Base-by-base conservation (phyloP, 2,329 filamentous ascomycete species). In the Emergomyces orientalis region DNA sequence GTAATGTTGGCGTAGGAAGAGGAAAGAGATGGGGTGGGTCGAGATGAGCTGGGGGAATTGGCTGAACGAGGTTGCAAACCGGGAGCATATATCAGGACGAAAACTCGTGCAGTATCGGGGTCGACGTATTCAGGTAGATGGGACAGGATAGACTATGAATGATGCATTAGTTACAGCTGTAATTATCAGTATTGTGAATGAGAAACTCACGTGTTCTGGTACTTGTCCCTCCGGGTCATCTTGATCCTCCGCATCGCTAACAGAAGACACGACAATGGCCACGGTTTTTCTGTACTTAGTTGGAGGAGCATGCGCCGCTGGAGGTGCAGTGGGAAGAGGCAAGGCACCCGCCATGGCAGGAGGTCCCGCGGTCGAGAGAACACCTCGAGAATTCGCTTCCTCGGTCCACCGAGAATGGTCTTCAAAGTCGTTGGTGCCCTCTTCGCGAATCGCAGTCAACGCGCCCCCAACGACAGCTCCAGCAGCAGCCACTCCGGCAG, bases 351-450 rank as follows among this genome's bases (percentile, higher is more conserved):
- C 70, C 70, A 73, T 70, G n/a, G 67, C 62, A 3, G 71, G 68
- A n/a, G 47, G 32, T 14, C 32, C 60, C 27, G 49, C 49, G n/a
- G 47, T 56, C 62, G 59, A 70, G 65, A 65, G 70, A 63, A 70
- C 71, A 62, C 76, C 77, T 68, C 88, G 85, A 58, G 88, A 83
- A 69, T 90, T 88, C 27, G 88, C 90, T 77, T 97, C 92, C 74
- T 97, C 91, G 17, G 88, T 91, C 93, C 93, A 97, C 60, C 90
- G 86, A 73, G 90, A 89, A 76, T 94, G 90, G 74, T 97, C 93
- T 66, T 86, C 87, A 73, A 88, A 94, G 60, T 88, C 88, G 65
- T 85, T 84, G 72, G 86, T 87, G 71, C 92, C 89, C 72, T 95
- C 91, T 73, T 96, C 90, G 62, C 89, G 84, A 67, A 95, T 94